phyloP scores from a whole-genome alignment of 805 yeast species.

The Kodamaea hsintzibuensis region DNA sequence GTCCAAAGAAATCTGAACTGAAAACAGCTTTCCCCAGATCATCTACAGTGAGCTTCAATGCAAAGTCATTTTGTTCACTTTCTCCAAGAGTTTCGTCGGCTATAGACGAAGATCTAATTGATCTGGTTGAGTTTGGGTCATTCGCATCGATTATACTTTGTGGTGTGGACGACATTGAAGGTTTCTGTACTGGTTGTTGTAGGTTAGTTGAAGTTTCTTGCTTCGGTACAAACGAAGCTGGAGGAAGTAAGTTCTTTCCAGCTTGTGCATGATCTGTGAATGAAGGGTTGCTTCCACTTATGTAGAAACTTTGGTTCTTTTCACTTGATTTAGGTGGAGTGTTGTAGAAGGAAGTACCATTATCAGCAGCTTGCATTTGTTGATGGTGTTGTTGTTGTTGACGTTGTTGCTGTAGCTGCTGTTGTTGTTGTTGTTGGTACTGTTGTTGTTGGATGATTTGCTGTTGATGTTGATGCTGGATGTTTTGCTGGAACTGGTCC shows the following conservation, averaged over 20 bases:
- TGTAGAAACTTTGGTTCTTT: not conserved
- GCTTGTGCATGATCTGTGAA: not conserved
- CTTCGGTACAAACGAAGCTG: conserved; percentile 12
- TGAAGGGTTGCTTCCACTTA: not conserved
- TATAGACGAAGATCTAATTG: not conserved
- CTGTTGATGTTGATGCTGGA: not conserved
- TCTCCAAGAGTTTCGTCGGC: not conserved
- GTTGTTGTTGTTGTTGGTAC: not conserved
- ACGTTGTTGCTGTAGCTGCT: not conserved
- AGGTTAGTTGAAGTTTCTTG: not conserved
- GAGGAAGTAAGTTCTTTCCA: conserved; percentile 10
- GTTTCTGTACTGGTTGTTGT: conserved; percentile 1
- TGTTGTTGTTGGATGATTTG: not conserved
- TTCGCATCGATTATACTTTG: conserved; percentile 2
- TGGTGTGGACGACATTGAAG: conserved; percentile 6
- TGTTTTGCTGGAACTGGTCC: conserved; percentile 8
- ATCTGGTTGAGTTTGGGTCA: not conserved
- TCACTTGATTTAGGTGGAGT: not conserved
- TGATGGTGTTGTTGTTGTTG: conserved; percentile 1
- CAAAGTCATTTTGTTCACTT: conserved; percentile 22
- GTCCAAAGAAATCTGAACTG: conserved; percentile 20
- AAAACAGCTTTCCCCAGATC: conserved; percentile 44
- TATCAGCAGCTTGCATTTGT: not conserved
- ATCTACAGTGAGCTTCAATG: conserved; percentile 38
- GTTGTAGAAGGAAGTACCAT: conserved; percentile 3